Base-by-base conservation (phyloP, 2,329 filamentous ascomycete genomes). In the Orbilia ellipsospora region DNA sequence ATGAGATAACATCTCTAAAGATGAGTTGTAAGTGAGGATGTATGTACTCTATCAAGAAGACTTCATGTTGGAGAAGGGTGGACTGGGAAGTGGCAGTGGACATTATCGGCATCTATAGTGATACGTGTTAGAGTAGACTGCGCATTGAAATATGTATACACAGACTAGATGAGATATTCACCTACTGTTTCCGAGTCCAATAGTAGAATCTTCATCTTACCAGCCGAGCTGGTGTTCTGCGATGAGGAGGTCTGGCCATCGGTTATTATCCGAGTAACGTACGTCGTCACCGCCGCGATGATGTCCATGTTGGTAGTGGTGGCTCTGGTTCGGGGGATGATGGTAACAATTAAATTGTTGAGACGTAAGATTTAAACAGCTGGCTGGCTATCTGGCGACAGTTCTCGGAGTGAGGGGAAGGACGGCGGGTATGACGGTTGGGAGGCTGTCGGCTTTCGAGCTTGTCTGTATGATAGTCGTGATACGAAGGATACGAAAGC, bases 121-220 rank as follows among this genome's bases (percentile, higher is more conserved):
- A 3, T 16, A 23, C 65, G 10, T 36, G 10, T 36, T 36, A 36
- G 31, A 6, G 31, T 10, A 36, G 23, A 4, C 23, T 23, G 23
- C 23, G 23, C 23, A 23, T 23, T 23, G 23, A 23, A 23, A 4
- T 23, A 23, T 55, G 13, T 13, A 8, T 13, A 7, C 2, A 15
- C 16, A 51, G 28, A 28, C 26, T 5, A n/a, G 26, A 15, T 51
- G 23, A 20, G 48, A 13, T 68, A 56, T 55, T 61, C 62, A 78
- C 87, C 82, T 85, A 90, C 89, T 78, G 95, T 99, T 83, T 98
- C 95, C 83, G 89, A 90, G 83, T 99, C 95, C 79, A 99, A 86
- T 77, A 99, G 85, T 69, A 99, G 85, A 76, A 98, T 95, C 89
- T 99, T 99, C 95, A 99, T 99, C 86, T 97, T 98, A 50, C 92